phyloP scores from a whole-genome alignment of 2,329 filamentous ascomycete species.

The Neofusicoccum umdonicola region DNA sequence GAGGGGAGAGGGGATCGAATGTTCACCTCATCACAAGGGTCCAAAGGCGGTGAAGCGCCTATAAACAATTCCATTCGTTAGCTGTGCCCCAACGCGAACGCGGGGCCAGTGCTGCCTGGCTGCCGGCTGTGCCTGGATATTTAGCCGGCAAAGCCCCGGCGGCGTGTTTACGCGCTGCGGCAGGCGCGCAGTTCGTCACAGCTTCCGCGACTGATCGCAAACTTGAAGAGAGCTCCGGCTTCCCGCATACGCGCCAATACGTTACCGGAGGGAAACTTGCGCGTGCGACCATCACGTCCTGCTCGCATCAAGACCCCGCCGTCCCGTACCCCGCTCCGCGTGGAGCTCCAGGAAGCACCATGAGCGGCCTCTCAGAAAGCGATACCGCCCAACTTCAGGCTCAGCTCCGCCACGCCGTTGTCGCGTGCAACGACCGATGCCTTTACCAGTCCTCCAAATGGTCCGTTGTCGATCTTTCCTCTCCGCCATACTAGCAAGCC shows the following conservation, averaged over 20 bases:
- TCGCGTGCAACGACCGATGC: constrained; percentile 91
- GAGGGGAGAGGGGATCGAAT: background rate
- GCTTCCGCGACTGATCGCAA: background rate
- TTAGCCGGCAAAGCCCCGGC: background rate
- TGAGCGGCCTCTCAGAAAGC: constrained; percentile 35
- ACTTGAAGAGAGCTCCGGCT: background rate
- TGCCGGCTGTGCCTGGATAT: too few species aligned
- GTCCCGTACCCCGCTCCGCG: background rate
- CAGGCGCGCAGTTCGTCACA: background rate
- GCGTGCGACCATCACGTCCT: too few species aligned
- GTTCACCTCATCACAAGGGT: background rate
- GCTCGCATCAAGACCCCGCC: too few species aligned
- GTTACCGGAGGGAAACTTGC: too few species aligned
- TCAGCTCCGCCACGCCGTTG: constrained; percentile 78
- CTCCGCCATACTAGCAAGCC: constrained; percentile 9
- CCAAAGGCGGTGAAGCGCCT: background rate
- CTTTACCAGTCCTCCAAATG: constrained; percentile 97
- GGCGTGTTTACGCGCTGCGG: constrained; percentile 8
- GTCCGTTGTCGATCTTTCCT: constrained; percentile 47
- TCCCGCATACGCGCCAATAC: background rate
- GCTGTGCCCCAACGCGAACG: background rate
- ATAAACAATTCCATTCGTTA: background rate
- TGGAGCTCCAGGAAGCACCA: background rate
- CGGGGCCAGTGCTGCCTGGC: too few species aligned
- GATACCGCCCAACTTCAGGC: constrained; percentile 62